A percentile compares a stretch with the other conserved stretches of the same genome.
Evolutionary conservation across 768 basidiomycete genomes (phyloP).

Genomic region (Cyclocybe aegerita): DNA sequence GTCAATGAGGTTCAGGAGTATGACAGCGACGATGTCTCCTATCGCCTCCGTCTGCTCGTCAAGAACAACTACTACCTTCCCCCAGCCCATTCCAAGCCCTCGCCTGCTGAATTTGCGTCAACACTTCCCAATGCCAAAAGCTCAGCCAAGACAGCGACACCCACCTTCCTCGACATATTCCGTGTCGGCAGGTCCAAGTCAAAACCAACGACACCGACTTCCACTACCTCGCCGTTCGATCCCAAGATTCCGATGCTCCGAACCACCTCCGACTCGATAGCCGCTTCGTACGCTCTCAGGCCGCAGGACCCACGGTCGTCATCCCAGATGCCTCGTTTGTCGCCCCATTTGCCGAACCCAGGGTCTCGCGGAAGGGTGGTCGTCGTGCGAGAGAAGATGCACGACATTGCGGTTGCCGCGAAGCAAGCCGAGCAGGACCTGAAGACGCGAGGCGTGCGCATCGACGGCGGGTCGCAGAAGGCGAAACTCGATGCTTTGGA

Average conservation of each 20-base stretch:
- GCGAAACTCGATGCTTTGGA: constrained; percentile 38
- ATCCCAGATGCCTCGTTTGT: constrained; percentile 34
- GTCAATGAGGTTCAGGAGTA: constrained; percentile 50
- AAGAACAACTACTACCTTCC: constrained; percentile 90
- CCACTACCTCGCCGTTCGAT: constrained; percentile 32
- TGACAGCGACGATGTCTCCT: constrained; percentile 78
- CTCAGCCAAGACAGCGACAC: constrained; percentile 38
- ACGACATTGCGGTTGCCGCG: constrained; percentile 66
- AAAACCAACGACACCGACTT: constrained; percentile 55
- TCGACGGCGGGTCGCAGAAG: constrained; percentile 45
- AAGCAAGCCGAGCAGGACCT: constrained; percentile 76
- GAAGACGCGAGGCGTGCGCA: constrained; percentile 49
- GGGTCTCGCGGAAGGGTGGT: constrained; percentile 61
- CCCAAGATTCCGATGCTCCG: constrained; percentile 48
- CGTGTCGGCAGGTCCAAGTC: constrained; percentile 66
- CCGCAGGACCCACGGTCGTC: constrained; percentile 35
- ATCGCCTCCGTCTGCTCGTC: constrained; percentile 79
- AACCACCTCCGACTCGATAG: constrained; percentile 66
- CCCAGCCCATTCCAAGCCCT: constrained; percentile 83
- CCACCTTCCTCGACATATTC: constrained; percentile 71
- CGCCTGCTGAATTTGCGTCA: constrained; percentile 59
- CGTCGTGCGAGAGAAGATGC: constrained; percentile 81
- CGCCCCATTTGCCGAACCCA: constrained; percentile 25
- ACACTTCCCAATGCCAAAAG: constrained; percentile 41
- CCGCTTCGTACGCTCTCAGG: constrained; percentile 34